Conservation (phyloP, 129 eudicot species). For the Flaveria ramosissima region DNA sequence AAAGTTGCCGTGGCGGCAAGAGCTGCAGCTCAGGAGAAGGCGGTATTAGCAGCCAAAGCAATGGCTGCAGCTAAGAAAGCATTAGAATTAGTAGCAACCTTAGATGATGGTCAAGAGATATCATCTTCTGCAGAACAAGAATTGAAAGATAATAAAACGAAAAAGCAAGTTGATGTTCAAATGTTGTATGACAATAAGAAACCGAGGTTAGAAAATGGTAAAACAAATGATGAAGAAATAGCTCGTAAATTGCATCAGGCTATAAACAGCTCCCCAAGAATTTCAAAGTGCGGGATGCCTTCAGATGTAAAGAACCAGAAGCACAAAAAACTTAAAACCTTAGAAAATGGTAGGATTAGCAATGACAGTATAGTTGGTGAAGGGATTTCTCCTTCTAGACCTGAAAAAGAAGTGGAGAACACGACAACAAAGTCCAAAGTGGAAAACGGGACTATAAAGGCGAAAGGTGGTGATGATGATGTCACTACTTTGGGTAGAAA, state of each 20-base stretch:
- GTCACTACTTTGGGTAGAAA: constrained; percentile 50
- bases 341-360: constrained; percentile 49
- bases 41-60: constrained; percentile 72
- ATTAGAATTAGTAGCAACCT: constrained; percentile 58
- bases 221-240: constrained; percentile 65
- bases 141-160: constrained; percentile 51
- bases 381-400: constrained; percentile 19
- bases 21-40: constrained; percentile 76
- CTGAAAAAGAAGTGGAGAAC: constrained; percentile 44
- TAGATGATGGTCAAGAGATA: constrained; percentile 34
- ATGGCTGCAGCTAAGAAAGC: constrained; percentile 91
- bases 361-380: constrained; percentile 41
- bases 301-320: constrained; percentile 55
- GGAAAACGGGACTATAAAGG: constrained; percentile 39
- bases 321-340: constrained; percentile 57
- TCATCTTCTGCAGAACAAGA: constrained; percentile 36
- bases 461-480: constrained; percentile 55
- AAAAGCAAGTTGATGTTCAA: constrained; percentile 68
- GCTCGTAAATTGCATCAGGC: constrained; percentile 71
- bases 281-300: constrained; percentile 48
- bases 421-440: constrained; percentile 30
- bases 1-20: constrained; percentile 69
- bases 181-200: constrained; percentile 59
- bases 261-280: constrained; percentile 84
- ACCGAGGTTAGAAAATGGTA: constrained; percentile 41